These are phyloP conservation scores for Spongospora subterranea DNA, from an alignment of 208 protist species.

Conservation along the genomic window DNA sequence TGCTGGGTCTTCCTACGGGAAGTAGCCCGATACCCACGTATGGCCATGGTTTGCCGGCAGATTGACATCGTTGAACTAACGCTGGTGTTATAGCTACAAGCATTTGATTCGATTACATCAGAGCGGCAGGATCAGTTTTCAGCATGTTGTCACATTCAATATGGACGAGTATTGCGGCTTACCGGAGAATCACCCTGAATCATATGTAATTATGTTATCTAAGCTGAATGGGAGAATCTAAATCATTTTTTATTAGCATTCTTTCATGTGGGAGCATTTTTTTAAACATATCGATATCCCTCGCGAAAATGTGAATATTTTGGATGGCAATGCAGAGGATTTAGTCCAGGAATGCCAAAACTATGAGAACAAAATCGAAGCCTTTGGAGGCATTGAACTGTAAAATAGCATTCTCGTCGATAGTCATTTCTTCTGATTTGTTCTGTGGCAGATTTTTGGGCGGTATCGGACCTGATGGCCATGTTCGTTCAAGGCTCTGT, in stretches of 20 bases:
- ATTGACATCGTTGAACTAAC: neutral
- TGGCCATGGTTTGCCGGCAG: neutral
- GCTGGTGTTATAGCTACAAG: slow-evolving; percentile 83
- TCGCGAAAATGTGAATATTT: slow-evolving; percentile 85
- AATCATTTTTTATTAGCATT: slow-evolving; percentile 72
- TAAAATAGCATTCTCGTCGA: neutral
- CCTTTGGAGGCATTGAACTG: slow-evolving; percentile 86
- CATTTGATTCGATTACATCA: slow-evolving; percentile 83
- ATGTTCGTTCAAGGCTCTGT: slow-evolving; percentile 73
- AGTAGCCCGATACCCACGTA: slow-evolving; percentile 77
- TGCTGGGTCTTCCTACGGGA: slow-evolving; percentile 89
- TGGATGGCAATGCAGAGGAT: slow-evolving; percentile 87
- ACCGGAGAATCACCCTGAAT: slow-evolving; percentile 85
- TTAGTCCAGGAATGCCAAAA: slow-evolving; percentile 83
- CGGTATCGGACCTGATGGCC: slow-evolving; percentile 88
- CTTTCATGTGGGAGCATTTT: slow-evolving; percentile 92
- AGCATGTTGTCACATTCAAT: slow-evolving; percentile 91
- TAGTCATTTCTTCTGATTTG: neutral
- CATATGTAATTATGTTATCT: no score
- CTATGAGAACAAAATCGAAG: slow-evolving; percentile 89
- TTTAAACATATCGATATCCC: slow-evolving; percentile 91
- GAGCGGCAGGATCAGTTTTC: slow-evolving; percentile 84
- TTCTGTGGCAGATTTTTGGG: slow-evolving; percentile 83
- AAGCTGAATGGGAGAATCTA: neutral
- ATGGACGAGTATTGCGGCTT: slow-evolving; percentile 94